Conservation (phyloP, 2,329 filamentous ascomycete species). For the Aspergillus aculeatus region DNA sequence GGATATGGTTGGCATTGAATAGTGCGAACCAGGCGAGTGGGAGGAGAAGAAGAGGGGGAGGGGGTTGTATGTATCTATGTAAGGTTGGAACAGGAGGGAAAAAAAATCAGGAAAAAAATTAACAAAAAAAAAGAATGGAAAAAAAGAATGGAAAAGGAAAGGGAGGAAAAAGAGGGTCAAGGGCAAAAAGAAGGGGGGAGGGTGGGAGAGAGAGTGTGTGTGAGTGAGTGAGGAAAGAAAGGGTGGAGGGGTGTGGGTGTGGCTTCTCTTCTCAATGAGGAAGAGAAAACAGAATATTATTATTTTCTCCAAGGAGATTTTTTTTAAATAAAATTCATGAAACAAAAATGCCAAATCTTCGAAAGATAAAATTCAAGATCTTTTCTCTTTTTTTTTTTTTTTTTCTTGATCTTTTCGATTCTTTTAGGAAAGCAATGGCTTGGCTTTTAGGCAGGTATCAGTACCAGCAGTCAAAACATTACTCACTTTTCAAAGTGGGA, state of each 20-base stretch:
- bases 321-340: constrained; percentile 10
- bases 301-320: constrained; percentile 9
- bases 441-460: constrained; percentile 5
- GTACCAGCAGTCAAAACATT: constrained; percentile 5
- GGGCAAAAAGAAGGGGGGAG: constrained; percentile 15
- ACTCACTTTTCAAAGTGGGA: background rate
- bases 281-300: constrained; percentile 16
- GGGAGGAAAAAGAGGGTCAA: constrained; percentile 12
- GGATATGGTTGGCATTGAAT: constrained; percentile 46
- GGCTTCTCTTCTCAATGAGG: constrained; percentile 17
- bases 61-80: constrained; percentile 18
- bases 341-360: constrained; percentile 8
- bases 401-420: background rate
- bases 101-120: constrained; percentile 9
- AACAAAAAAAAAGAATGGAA: constrained; percentile 19
- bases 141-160: constrained; percentile 14
- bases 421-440: background rate
- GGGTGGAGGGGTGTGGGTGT: constrained; percentile 13
- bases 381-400: background rate
- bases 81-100: background rate
- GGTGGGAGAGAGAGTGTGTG: constrained; percentile 8
- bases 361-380: background rate
- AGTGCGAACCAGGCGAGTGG: constrained; percentile 34
- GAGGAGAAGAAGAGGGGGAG: constrained; percentile 23
- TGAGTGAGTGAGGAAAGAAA: constrained; percentile 8